phyloP scores from a whole-genome alignment of 805 yeast genomes.

The Metschnikowia shivogae region DNA sequence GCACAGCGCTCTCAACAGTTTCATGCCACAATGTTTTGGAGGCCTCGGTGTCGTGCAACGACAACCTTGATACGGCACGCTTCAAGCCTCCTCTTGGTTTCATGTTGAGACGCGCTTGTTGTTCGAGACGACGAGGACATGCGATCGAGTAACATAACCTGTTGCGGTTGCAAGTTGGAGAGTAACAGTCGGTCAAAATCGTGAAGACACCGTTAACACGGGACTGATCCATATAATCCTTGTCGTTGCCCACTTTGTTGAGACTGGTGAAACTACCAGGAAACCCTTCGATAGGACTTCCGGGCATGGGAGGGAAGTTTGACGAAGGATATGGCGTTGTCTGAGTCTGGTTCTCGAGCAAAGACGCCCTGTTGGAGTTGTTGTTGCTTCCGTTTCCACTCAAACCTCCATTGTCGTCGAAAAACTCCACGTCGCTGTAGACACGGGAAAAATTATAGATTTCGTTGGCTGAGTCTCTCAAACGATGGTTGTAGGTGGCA shows the following conservation, averaged over 20 bases:
- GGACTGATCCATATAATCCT: constrained; percentile 21
- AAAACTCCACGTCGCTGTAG: constrained; percentile 43
- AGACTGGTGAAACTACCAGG: constrained; percentile 17
- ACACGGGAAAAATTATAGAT: constrained; percentile 77
- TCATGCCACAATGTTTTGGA: constrained; percentile 90
- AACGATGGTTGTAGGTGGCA: constrained; percentile 89
- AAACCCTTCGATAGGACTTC: constrained; percentile 15
- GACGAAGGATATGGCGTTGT: constrained; percentile 19
- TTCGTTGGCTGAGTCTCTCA: constrained; percentile 83
- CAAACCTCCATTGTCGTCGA: constrained; percentile 23
- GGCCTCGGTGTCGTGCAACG: constrained; percentile 65
- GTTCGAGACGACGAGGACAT: constrained; percentile 93
- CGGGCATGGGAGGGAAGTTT: constrained; percentile 17
- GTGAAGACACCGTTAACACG: constrained; percentile 90
- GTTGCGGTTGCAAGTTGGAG: constrained; percentile 93
- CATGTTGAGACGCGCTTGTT: constrained; percentile 87
- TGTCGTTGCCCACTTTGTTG: constrained; percentile 12
- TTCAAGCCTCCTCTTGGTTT: constrained; percentile 82
- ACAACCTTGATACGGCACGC: constrained; percentile 66
- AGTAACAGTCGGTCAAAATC: constrained; percentile 87
- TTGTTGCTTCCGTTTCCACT: constrained; percentile 18
- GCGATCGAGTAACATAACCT: constrained; percentile 89
- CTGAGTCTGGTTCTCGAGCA: constrained; percentile 16
- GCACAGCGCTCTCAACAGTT: constrained; percentile 75
- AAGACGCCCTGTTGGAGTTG: constrained; percentile 30